Conservation (phyloP, 306 rosid species). For the Alnus rubra region DNA sequence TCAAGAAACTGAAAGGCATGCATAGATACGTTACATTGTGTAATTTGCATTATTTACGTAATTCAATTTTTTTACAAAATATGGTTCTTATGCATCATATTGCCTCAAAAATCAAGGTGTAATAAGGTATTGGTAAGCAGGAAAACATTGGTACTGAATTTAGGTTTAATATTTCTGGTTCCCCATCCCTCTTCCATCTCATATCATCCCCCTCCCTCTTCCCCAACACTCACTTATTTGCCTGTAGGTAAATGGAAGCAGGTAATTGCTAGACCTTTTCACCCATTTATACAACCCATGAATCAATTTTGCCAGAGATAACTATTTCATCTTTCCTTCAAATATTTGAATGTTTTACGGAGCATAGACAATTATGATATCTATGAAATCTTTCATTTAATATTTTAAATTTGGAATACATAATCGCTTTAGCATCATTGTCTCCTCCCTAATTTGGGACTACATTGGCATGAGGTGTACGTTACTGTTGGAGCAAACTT, state of each 20-base stretch:
- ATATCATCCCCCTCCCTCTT: background rate
- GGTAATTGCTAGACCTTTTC: background rate
- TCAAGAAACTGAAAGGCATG: background rate
- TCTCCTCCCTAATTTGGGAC: background rate
- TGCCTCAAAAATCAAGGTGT: background rate
- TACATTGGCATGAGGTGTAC: too few relatives aligned
- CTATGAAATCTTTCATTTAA: background rate
- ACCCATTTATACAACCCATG: background rate
- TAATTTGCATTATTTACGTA: background rate
- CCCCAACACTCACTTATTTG: background rate
- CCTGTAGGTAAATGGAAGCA: background rate
- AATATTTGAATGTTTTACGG: background rate
- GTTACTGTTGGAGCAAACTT: background rate
- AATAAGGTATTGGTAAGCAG: background rate
- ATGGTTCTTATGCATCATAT: background rate
- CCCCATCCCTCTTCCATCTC: too few relatives aligned
- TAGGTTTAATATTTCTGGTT: too few relatives aligned
- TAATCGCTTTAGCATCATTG: background rate
- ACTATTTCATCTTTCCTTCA: background rate
- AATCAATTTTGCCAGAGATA: background rate
- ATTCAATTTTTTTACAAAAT: background rate
- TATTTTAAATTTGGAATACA: background rate
- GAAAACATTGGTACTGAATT: background rate
- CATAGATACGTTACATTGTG: background rate
- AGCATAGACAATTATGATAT: background rate